Percentiles rank a stretch among this genome's conserved stretches.
phyloP scores from a whole-genome alignment of 2,329 filamentous ascomycete species.

The Microsporum ferrugineum region DNA sequence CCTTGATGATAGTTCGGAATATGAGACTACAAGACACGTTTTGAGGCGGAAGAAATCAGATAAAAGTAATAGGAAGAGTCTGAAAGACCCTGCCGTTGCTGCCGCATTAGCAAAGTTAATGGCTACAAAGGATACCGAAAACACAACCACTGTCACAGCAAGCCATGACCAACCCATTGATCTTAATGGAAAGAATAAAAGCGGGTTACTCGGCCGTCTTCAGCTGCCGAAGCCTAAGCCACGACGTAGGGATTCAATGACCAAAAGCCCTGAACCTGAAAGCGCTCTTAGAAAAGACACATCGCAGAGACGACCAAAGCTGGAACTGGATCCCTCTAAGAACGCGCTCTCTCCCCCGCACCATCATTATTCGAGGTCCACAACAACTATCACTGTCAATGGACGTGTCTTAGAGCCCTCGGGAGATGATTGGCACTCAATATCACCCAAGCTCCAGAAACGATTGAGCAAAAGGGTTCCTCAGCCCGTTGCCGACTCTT shows the following conservation, averaged over 20 bases:
- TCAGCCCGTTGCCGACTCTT: constrained; percentile 10
- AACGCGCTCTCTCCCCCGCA: not conserved
- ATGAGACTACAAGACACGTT: constrained; percentile 25
- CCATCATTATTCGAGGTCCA: constrained; percentile 13
- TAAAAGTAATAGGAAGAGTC: not conserved
- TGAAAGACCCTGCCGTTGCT: constrained; percentile 8
- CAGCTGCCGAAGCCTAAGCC: constrained; percentile 19
- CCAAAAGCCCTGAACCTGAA: constrained; percentile 45
- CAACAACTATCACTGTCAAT: constrained; percentile 8
- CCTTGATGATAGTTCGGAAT: constrained; percentile 49
- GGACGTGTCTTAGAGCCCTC: not conserved
- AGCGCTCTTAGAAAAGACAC: constrained; percentile 53
- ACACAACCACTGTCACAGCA: not conserved
- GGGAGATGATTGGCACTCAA: constrained; percentile 8
- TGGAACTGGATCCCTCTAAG: constrained; percentile 31
- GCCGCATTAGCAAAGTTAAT: constrained; percentile 6
- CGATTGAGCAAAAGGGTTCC: constrained; percentile 21
- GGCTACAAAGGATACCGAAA: not conserved
- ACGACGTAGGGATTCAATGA: constrained; percentile 28
- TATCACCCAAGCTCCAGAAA: constrained; percentile 18
- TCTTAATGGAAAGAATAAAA: constrained; percentile 17
- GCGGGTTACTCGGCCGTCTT: constrained; percentile 25
- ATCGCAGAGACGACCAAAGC: constrained; percentile 46
- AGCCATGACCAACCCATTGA: not conserved
- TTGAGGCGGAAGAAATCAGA: constrained; percentile 23